Conservation (phyloP, 371 early-diverging fungal genomes). For the Fennellomyces sp. region DNA sequence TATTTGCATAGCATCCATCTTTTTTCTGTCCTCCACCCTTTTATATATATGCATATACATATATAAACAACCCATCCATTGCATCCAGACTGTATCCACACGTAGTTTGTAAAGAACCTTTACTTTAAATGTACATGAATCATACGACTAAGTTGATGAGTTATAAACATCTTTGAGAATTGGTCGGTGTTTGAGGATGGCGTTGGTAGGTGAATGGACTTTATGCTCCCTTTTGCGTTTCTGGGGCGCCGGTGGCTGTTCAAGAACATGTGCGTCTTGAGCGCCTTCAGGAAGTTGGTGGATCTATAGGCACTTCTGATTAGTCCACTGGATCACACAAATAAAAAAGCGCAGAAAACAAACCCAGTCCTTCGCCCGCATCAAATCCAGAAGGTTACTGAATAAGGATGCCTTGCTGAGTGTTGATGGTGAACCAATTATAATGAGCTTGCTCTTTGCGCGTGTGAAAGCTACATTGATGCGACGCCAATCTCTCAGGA, state of each 20-base stretch:
- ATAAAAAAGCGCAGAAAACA: background rate
- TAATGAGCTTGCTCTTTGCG: constrained; percentile 87
- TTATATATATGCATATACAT: background rate
- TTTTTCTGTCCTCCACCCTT: background rate
- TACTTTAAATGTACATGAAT: too few relatives aligned
- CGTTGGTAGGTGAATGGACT: constrained; percentile 12
- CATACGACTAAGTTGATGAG: too few relatives aligned
- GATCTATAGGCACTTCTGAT: constrained; percentile 5
- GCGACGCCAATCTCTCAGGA: constrained; percentile 91
- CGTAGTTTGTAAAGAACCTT: too few relatives aligned
- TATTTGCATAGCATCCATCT: background rate
- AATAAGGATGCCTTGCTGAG: constrained; percentile 61
- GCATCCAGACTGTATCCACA: background rate
- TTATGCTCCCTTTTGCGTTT: constrained; percentile 14
- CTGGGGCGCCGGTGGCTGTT: constrained; percentile 6
- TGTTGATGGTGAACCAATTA: constrained; percentile 84
- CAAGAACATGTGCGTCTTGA: constrained; percentile 4
- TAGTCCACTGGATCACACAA: too few relatives aligned
- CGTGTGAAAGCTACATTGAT: constrained; percentile 98
- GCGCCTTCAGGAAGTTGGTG: constrained; percentile 2
- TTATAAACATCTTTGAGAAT: constrained; percentile 32
- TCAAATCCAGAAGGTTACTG: constrained; percentile 48
- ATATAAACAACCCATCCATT: background rate
- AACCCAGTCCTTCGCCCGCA: constrained; percentile 59
- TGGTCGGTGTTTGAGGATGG: constrained; percentile 23